Evolutionary conservation across 768 basidiomycete species (phyloP).

Genomic region (Candolleomyces eurysporus): DNA sequence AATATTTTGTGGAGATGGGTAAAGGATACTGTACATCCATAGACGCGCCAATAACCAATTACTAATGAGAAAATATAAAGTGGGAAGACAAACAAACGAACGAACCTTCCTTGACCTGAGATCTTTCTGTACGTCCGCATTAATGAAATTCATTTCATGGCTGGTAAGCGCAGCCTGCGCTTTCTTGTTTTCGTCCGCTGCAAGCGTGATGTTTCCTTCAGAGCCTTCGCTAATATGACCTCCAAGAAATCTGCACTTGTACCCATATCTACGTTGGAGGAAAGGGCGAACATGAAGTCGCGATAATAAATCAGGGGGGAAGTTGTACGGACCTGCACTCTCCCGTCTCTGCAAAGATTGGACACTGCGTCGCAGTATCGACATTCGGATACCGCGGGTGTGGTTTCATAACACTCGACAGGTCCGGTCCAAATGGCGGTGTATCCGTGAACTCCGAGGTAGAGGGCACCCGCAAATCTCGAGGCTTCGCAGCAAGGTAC

Average conservation of each 20-base stretch:
- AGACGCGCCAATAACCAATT: neutral
- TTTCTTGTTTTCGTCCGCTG: slow-evolving; percentile 60
- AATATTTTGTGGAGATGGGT: slow-evolving; percentile 5
- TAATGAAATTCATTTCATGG: slow-evolving; percentile 70
- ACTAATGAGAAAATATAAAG: too few species aligned
- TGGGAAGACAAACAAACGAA: too few species aligned
- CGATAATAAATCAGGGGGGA: neutral
- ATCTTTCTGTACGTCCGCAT: slow-evolving; percentile 53
- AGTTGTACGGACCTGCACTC: slow-evolving; percentile 54
- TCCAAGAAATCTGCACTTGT: slow-evolving; percentile 89
- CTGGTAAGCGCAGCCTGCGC: slow-evolving; percentile 42
- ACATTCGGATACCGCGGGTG: slow-evolving; percentile 38
- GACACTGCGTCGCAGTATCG: slow-evolving; percentile 54
- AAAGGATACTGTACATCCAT: slow-evolving; percentile 12
- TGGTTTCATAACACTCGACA: slow-evolving; percentile 22
- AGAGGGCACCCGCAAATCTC: slow-evolving; percentile 64
- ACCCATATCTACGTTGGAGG: slow-evolving; percentile 51
- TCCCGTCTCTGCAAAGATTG: slow-evolving; percentile 65
- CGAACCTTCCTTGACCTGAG: slow-evolving; percentile 69
- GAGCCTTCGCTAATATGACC: slow-evolving; percentile 60
- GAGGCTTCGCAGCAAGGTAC: slow-evolving; percentile 76
- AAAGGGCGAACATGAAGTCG: neutral
- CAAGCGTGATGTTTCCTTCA: slow-evolving; percentile 41
- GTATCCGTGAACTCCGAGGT: slow-evolving; percentile 38
- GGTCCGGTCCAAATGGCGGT: slow-evolving; percentile 49